A percentile compares a stretch with the other conserved stretches of the same genome.
Conservation (phyloP, 1,284 basidiomycete genomes). For the Sporisorium reilianum region DNA sequence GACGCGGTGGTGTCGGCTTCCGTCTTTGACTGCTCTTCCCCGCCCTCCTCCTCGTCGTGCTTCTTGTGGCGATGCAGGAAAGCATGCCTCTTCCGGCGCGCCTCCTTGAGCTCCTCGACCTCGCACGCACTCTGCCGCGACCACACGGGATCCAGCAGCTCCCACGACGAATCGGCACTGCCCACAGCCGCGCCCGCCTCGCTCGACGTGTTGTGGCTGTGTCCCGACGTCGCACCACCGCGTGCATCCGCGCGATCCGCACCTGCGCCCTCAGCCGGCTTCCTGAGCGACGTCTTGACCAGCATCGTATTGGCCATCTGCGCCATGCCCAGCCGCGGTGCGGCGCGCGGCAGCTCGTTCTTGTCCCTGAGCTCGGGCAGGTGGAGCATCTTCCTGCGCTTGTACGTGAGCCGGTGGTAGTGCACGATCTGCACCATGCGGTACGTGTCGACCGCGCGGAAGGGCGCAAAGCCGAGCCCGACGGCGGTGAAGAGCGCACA, state of each 20-base stretch:
- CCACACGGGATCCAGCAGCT: constrained; percentile 16
- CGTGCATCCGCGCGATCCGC: constrained; percentile 2
- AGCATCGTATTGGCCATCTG: constrained; percentile 43
- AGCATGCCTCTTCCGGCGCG: constrained; percentile 16
- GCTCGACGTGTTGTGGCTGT: not conserved
- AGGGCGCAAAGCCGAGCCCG: constrained; percentile 66
- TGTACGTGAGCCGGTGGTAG: constrained; percentile 64
- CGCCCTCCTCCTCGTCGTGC: not conserved
- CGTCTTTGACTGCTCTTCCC: not conserved
- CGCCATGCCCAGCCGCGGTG: constrained; percentile 25
- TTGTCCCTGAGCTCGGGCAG: constrained; percentile 59
- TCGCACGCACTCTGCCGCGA: constrained; percentile 36
- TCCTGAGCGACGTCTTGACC: constrained; percentile 29
- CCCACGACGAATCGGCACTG: constrained; percentile 15
- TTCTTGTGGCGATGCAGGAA: constrained; percentile 34
- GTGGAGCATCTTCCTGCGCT: constrained; percentile 51
- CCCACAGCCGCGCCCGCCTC: not conserved
- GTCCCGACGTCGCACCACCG: constrained; percentile 2
- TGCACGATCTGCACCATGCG: constrained; percentile 66
- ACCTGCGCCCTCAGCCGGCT: not conserved
- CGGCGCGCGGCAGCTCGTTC: constrained; percentile 61
- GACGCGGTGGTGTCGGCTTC: not conserved
- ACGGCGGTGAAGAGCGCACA: constrained; percentile 65
- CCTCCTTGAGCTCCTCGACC: constrained; percentile 33
- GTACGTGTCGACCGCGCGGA: constrained; percentile 66